These are phyloP conservation scores for Cordyceps cicadae DNA, from an alignment of 2,329 filamentous ascomycete genomes.

Conservation along the genomic window DNA sequence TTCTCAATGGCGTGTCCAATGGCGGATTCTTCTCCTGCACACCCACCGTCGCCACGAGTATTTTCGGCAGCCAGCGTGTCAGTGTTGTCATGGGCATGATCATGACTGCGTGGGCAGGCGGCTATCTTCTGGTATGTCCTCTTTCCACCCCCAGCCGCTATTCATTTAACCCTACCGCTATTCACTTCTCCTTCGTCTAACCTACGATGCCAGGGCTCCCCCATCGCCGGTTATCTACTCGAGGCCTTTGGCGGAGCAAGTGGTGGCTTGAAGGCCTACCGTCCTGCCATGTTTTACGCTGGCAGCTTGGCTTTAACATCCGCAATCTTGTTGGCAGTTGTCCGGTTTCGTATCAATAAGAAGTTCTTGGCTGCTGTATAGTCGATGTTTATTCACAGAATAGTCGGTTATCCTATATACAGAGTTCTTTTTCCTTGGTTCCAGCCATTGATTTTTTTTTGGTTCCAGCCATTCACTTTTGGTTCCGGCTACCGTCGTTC, in stretches of 20 bases:
- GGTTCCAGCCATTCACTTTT: too few species aligned
- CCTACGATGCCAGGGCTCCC: slow-evolving; percentile 33
- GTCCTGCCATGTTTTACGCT: slow-evolving; percentile 55
- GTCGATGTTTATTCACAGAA: neutral
- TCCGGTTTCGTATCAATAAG: slow-evolving; percentile 35
- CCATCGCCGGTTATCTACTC: slow-evolving; percentile 53
- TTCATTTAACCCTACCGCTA: neutral
- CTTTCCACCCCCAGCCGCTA: neutral
- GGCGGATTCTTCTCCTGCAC: slow-evolving; percentile 57
- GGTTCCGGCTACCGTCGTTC: too few species aligned
- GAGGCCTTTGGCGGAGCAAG: slow-evolving; percentile 44
- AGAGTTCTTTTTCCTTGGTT: neutral
- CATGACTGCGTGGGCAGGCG: slow-evolving; percentile 51
- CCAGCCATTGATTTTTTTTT: too few species aligned
- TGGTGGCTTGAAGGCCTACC: slow-evolving; percentile 42
- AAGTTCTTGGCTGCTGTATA: slow-evolving; percentile 24
- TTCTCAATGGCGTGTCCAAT: slow-evolving; percentile 52
- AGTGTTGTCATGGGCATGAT: slow-evolving; percentile 54
- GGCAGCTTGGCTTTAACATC: slow-evolving; percentile 42
- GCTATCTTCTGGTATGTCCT: slow-evolving; percentile 47
- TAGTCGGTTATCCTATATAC: too few species aligned
- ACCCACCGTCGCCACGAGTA: slow-evolving; percentile 52
- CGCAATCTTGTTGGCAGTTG: slow-evolving; percentile 31
- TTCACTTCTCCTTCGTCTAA: neutral
- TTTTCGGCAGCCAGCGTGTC: slow-evolving; percentile 48